phyloP scores from a whole-genome alignment of 1,284 basidiomycete species.

The Ceratobasidium sp. region DNA sequence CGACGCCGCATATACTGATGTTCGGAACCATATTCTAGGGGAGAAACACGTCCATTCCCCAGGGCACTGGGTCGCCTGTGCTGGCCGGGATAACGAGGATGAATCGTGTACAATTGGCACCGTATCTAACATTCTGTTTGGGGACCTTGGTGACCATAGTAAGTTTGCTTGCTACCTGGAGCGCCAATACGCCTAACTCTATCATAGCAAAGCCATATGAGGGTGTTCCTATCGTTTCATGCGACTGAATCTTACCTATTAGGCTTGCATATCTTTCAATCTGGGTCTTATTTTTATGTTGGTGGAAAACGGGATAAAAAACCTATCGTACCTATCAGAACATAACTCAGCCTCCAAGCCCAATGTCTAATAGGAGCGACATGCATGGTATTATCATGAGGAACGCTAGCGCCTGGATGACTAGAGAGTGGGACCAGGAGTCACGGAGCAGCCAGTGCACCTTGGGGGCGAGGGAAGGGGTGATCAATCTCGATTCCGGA shows the following conservation, averaged over 20 bases:
- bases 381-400: too few relatives aligned
- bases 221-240: not conserved
- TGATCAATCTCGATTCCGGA: too few relatives aligned
- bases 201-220: not conserved
- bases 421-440: too few relatives aligned
- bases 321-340: too few relatives aligned
- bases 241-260: not conserved
- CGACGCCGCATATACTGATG: constrained; percentile 1
- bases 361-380: too few relatives aligned
- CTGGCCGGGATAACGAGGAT: constrained; percentile 38
- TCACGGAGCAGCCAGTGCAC: too few relatives aligned
- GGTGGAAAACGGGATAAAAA: not conserved
- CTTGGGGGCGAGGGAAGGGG: too few relatives aligned
- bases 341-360: too few relatives aligned
- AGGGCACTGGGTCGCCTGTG: constrained; percentile 34
- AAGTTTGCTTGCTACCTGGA: not conserved
- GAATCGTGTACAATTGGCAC: constrained; percentile 45
- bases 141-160: constrained; percentile 44
- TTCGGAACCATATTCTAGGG: constrained; percentile 27
- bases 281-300: not conserved
- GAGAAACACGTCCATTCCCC: constrained; percentile 32
- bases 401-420: too few relatives aligned
- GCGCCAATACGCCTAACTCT: not conserved
- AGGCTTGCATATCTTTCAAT: not conserved
- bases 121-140: constrained; percentile 46